These are phyloP conservation scores for Coniochaeta ligniaria DNA, from an alignment of 2,329 filamentous ascomycete species.

Conservation along the genomic window DNA sequence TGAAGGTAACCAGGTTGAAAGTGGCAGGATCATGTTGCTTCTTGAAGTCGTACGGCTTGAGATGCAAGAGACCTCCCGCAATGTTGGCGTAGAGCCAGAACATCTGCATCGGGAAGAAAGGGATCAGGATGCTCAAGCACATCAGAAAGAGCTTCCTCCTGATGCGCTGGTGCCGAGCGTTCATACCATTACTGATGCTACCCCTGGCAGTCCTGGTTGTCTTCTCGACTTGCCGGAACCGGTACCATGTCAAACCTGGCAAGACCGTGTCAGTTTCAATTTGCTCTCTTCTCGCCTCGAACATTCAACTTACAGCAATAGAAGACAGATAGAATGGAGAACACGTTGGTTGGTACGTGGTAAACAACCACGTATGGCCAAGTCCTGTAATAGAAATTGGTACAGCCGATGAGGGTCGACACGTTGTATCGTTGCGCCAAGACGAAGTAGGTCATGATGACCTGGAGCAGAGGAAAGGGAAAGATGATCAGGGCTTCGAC, in stretches of 20 bases:
- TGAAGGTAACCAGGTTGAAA: slow-evolving; percentile 40
- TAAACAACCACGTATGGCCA: slow-evolving; percentile 44
- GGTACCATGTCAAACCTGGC: slow-evolving; percentile 37
- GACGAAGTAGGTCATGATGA: slow-evolving; percentile 39
- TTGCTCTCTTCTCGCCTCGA: not conserved
- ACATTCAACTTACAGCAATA: slow-evolving; percentile 37
- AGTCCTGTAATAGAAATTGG: slow-evolving; percentile 31
- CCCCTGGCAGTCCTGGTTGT: slow-evolving; percentile 29
- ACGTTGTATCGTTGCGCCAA: slow-evolving; percentile 41
- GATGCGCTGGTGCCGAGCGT: slow-evolving; percentile 36
- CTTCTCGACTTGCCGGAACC: slow-evolving; percentile 38
- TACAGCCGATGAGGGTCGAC: slow-evolving; percentile 42
- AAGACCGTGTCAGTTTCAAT: not conserved
- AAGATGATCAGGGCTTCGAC: slow-evolving; percentile 49
- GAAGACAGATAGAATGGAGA: slow-evolving; percentile 33
- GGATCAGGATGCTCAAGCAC: slow-evolving; percentile 41
- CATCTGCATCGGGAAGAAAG: slow-evolving; percentile 42
- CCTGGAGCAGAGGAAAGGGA: slow-evolving; percentile 41
- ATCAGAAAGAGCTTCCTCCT: slow-evolving; percentile 48
- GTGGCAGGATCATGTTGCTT: slow-evolving; percentile 34
- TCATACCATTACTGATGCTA: slow-evolving; percentile 28
- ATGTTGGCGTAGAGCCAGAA: slow-evolving; percentile 35
- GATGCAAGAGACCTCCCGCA: slow-evolving; percentile 11
- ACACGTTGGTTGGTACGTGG: slow-evolving; percentile 34
- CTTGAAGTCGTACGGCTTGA: slow-evolving; percentile 32